Conservation (phyloP, 2,329 filamentous ascomycete genomes). For the Aspergillus persii region DNA sequence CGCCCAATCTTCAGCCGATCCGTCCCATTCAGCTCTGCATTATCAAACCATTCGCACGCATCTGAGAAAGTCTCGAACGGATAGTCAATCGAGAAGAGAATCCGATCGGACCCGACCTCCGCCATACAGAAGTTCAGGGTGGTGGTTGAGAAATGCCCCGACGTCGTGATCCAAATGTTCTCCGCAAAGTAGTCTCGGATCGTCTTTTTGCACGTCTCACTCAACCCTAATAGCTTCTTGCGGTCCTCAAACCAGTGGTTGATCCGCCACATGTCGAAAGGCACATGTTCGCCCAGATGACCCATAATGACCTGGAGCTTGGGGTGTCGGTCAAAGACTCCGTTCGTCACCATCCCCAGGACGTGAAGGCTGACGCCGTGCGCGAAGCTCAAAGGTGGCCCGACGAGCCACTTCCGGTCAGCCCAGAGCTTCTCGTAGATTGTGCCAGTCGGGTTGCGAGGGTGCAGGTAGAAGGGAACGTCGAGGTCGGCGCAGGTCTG, state of each 20-base stretch:
- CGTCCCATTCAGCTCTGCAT: slow-evolving; percentile 35
- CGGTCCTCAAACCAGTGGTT: slow-evolving; percentile 43
- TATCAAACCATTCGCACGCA: slow-evolving; percentile 46
- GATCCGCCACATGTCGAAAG: slow-evolving; percentile 51
- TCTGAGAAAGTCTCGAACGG: slow-evolving; percentile 41
- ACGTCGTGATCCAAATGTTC: slow-evolving; percentile 45
- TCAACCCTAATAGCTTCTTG: slow-evolving; percentile 37
- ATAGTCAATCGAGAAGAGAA: slow-evolving; percentile 44
- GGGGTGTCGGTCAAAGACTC: slow-evolving; percentile 50
- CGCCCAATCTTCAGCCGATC: slow-evolving; percentile 45
- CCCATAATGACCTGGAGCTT: slow-evolving; percentile 49
- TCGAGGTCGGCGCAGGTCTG: slow-evolving; percentile 56
- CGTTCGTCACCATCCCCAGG: slow-evolving; percentile 52
- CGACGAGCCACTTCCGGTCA: slow-evolving; percentile 59
- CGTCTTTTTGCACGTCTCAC: slow-evolving; percentile 43
- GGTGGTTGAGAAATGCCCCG: slow-evolving; percentile 41
- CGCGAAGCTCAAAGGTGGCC: slow-evolving; percentile 59
- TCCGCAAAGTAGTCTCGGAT: slow-evolving; percentile 45
- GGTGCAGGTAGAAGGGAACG: slow-evolving; percentile 65
- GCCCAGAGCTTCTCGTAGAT: slow-evolving; percentile 60
- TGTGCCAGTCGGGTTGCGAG: slow-evolving; percentile 56
- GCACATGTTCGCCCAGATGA: slow-evolving; percentile 51
- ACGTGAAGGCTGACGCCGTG: slow-evolving; percentile 59
- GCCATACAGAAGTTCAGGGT: slow-evolving; percentile 41
- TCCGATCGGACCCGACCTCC: slow-evolving; percentile 40